These are phyloP conservation scores for Zalaria obscura DNA, from an alignment of 2,329 filamentous ascomycete genomes.

Conservation along the genomic window DNA sequence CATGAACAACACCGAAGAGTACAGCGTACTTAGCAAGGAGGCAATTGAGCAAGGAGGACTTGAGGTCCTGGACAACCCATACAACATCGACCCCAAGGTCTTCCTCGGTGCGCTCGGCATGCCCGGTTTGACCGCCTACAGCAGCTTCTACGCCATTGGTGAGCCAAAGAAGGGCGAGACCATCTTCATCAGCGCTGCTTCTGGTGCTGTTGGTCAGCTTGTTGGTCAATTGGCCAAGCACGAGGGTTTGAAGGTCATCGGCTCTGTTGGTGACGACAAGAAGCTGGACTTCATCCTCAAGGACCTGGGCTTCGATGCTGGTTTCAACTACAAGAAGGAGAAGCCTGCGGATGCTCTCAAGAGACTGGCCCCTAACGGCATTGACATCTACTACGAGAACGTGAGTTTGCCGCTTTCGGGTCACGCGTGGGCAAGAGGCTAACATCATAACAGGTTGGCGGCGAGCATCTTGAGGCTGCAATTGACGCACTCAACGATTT, in stretches of 20 bases:
- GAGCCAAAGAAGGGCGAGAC: conserved; percentile 65
- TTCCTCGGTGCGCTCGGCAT: conserved; percentile 69
- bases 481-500: conserved; percentile 48
- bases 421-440: neutral
- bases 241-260: conserved; percentile 65
- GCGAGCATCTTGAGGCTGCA: conserved; percentile 57
- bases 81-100: conserved; percentile 48
- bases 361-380: conserved; percentile 58
- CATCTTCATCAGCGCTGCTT: conserved; percentile 68
- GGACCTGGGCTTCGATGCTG: conserved; percentile 56
- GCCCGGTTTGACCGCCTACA: conserved; percentile 65
- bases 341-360: conserved; percentile 51
- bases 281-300: conserved; percentile 64
- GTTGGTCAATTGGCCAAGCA: conserved; percentile 76
- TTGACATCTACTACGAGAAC: conserved; percentile 78
- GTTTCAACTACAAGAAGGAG: conserved; percentile 86
- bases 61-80: conserved; percentile 52
- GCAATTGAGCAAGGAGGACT: conserved; percentile 23
- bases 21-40: conserved; percentile 42
- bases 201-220: conserved; percentile 68
- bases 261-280: conserved; percentile 64
- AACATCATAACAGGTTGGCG: conserved; percentile 30
- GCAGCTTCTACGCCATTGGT: conserved; percentile 60
- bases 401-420: conserved; percentile 22
- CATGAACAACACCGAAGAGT: conserved; percentile 36